Evolutionary conservation across 2,329 filamentous ascomycete genomes (phyloP), one percentile per base, ranked within the genome.

Genomic region (Ceratocystis cubensis): DNA sequence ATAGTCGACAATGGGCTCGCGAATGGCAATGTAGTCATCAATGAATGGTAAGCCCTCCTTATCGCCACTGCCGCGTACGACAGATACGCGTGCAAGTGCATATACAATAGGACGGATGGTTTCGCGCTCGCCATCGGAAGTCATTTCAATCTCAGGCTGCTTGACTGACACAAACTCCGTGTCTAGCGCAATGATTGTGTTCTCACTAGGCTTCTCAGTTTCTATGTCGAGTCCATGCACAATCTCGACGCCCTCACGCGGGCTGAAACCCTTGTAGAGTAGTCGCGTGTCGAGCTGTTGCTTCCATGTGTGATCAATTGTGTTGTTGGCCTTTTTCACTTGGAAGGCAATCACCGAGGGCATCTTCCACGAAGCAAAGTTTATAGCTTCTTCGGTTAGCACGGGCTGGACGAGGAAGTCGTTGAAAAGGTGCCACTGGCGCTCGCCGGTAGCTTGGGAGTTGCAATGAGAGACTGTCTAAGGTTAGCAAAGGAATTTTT

Each of bases 131-230:
- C 94, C 94, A 70, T 96, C 92, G 2, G 93, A 92, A 74, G 95
- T 96, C 78, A 99, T 91, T 73, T 96, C 91, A 65, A 96, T 96
- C 74, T 97, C 93, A 61, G 94, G 91, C 70, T 94, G 88, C 70
- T 95, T 89, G 1, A 96, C 83, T 25, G 91, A 87, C 6, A 99
- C 95, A 71, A 99, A 99, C 75, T 99, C 94, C 0, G 95, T 96
- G 73, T 99, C 94, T 4, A 99, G 84, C 0, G 92, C 94, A 57
- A 96, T 84, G 10, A 94, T 87, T 1, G 85, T 91, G 15, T 87
- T 84, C 0, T 87, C 81, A 0, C 82, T 81, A 0, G 89, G 91
- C 5, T 80, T 80, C 75, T 96, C 92, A 0, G 75, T 77, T 1
- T 78, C 72, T 0, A 79, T 74, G 37, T 84, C 77, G 1, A 91